Evolutionary conservation across 2,329 filamentous ascomycete species (phyloP).

Genomic region (Trichoderma breve): DNA sequence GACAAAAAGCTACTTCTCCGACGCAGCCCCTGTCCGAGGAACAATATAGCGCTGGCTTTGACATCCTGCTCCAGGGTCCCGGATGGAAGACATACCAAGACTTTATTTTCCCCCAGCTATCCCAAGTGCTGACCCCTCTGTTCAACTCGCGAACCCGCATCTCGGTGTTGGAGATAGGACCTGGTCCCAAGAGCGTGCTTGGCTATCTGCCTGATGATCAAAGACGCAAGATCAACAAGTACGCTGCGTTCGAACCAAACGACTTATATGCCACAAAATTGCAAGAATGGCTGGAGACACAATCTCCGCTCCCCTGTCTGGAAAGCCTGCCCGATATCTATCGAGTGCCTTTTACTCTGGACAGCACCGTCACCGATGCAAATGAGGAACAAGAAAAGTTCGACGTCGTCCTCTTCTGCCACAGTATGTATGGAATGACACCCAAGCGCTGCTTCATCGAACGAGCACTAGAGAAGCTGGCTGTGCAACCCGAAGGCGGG

Average conservation of each 20-base stretch:
- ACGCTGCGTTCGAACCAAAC: slow-evolving; percentile 56
- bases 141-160: slow-evolving; percentile 41
- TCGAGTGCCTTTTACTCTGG: slow-evolving; percentile 38
- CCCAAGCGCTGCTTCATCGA: slow-evolving; percentile 47
- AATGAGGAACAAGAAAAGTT: slow-evolving; percentile 39
- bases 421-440: slow-evolving; percentile 62
- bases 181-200: slow-evolving; percentile 55
- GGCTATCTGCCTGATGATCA: slow-evolving; percentile 43
- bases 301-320: slow-evolving; percentile 42
- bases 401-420: slow-evolving; percentile 59
- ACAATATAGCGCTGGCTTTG: slow-evolving; percentile 50
- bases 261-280: slow-evolving; percentile 43
- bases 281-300: slow-evolving; percentile 40
- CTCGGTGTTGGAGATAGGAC: slow-evolving; percentile 59
- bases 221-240: slow-evolving; percentile 46
- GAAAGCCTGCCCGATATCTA: slow-evolving; percentile 39
- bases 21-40: slow-evolving; percentile 42
- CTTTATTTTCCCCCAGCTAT: slow-evolving; percentile 53
- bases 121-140: slow-evolving; percentile 40
- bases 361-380: slow-evolving; percentile 25
- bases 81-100: slow-evolving; percentile 44
- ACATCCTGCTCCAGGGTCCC: slow-evolving; percentile 38
- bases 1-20: slow-evolving; percentile 19
- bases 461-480: slow-evolving; percentile 48
- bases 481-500: slow-evolving; percentile 36